phyloP scores from a whole-genome alignment of 257 asterid species.

The Nicotiana otophora region DNA sequence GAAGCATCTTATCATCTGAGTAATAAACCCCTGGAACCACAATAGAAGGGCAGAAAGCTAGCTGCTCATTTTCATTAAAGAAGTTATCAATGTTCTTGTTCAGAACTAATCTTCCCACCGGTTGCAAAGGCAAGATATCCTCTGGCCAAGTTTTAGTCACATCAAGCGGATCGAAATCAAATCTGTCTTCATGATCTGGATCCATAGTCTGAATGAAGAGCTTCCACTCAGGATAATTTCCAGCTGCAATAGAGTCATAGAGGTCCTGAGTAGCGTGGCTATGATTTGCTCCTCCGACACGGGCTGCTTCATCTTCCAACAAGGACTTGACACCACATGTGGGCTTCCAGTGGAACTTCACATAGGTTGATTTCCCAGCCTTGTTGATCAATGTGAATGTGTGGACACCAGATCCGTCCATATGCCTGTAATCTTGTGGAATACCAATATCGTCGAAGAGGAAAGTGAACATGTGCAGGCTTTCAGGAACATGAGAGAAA shows the following conservation, averaged over 20 bases:
- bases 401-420: slow-evolving; percentile 35
- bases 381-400: slow-evolving; percentile 28
- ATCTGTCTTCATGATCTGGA: slow-evolving; percentile 24
- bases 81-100: slow-evolving; percentile 35
- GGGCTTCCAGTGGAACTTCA: slow-evolving; percentile 35
- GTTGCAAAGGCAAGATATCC: slow-evolving; percentile 35
- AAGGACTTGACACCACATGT: slow-evolving; percentile 33
- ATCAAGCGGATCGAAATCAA: slow-evolving; percentile 36
- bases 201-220: slow-evolving; percentile 33
- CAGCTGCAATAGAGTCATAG: slow-evolving; percentile 35
- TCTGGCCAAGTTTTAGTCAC: slow-evolving; percentile 40
- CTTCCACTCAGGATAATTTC: slow-evolving; percentile 38
- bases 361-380: slow-evolving; percentile 33
- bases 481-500: slow-evolving; percentile 36
- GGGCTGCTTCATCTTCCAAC: slow-evolving; percentile 30
- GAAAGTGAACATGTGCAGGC: slow-evolving; percentile 36
- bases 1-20: slow-evolving; percentile 32
- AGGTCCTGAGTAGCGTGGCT: slow-evolving; percentile 41
- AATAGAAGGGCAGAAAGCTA: slow-evolving; percentile 33
- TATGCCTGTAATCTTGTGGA: slow-evolving; percentile 40
- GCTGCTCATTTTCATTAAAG: slow-evolving; percentile 36
- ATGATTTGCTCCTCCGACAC: slow-evolving; percentile 31
- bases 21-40: slow-evolving; percentile 33
- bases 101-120: slow-evolving; percentile 33
- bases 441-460: slow-evolving; percentile 35